phyloP scores from a whole-genome alignment of 352 stramenopile genomes.

The Phytophthora boehmeriae region DNA sequence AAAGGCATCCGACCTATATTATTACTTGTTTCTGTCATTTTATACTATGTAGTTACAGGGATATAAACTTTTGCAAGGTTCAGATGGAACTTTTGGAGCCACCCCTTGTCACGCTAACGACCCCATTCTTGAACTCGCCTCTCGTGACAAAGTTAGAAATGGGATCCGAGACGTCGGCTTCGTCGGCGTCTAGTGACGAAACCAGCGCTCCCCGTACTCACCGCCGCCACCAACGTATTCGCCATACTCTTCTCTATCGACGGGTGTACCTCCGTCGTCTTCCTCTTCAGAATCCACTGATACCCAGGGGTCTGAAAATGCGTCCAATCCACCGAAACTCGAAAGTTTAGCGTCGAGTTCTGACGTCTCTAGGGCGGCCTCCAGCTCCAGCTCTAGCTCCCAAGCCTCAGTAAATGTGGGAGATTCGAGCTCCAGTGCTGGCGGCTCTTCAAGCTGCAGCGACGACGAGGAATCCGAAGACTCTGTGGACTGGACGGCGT shows the following conservation, averaged over 20 bases:
- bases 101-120: constrained; percentile 21
- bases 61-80: not conserved
- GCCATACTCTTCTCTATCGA: constrained; percentile 11
- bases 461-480: constrained; percentile 23
- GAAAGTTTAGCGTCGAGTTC: not conserved
- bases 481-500: constrained; percentile 28
- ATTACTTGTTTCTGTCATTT: no score
- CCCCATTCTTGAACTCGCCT: constrained; percentile 10
- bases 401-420: constrained; percentile 3
- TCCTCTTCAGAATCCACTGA: constrained; percentile 1
- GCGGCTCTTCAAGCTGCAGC: constrained; percentile 16
- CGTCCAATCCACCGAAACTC: not conserved
- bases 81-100: constrained; percentile 14
- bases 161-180: constrained; percentile 14
- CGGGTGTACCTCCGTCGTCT: not conserved
- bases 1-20: no score
- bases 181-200: constrained; percentile 9
- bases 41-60: not conserved
- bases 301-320: constrained; percentile 1
- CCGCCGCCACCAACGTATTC: constrained; percentile 9
- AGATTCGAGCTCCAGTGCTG: constrained; percentile 9
- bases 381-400: constrained; percentile 7
- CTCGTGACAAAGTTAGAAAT: not conserved
- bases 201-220: not conserved
- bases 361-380: constrained; percentile 13